Conservation (phyloP, 2,329 filamentous ascomycete species). For the Nannizziopsis arthrosporioides region DNA sequence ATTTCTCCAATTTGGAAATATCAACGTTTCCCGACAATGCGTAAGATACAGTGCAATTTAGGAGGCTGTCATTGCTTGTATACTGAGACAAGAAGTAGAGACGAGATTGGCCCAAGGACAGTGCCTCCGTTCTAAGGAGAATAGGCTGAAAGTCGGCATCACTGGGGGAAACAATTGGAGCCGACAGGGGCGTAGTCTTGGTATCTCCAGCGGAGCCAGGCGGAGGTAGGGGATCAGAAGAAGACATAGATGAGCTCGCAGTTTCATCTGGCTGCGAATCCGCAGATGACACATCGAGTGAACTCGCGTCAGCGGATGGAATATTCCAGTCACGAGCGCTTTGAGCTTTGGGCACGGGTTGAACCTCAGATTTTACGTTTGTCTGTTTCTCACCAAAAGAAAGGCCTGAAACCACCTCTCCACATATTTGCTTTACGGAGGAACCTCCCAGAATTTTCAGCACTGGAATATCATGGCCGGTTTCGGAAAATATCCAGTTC, state of each 20-base stretch:
- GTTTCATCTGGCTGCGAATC: too few species aligned
- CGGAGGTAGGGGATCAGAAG: too few species aligned
- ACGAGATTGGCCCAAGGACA: slow-evolving; percentile 30
- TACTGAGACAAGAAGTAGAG: slow-evolving; percentile 26
- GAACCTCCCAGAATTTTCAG: slow-evolving; percentile 12
- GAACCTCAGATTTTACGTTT: not conserved
- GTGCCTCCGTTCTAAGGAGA: slow-evolving; percentile 8
- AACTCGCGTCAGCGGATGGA: too few species aligned
- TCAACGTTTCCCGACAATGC: slow-evolving; percentile 26
- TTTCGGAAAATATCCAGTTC: slow-evolving; percentile 14
- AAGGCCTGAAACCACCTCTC: not conserved
- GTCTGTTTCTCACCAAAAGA: not conserved
- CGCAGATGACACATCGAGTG: too few species aligned
- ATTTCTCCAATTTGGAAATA: slow-evolving; percentile 23
- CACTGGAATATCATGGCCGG: slow-evolving; percentile 14
- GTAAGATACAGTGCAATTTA: slow-evolving; percentile 30
- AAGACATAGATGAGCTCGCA: too few species aligned
- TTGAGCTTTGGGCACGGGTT: not conserved
- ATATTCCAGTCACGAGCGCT: not conserved
- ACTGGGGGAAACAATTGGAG: not conserved
- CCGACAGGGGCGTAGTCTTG: not conserved
- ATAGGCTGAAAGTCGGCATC: not conserved
- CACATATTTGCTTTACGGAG: not conserved
- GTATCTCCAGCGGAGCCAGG: not conserved
- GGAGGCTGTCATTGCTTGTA: slow-evolving; percentile 28